Evolutionary conservation across 257 asterid genomes (phyloP).

Genomic region (Solanum piurae): DNA sequence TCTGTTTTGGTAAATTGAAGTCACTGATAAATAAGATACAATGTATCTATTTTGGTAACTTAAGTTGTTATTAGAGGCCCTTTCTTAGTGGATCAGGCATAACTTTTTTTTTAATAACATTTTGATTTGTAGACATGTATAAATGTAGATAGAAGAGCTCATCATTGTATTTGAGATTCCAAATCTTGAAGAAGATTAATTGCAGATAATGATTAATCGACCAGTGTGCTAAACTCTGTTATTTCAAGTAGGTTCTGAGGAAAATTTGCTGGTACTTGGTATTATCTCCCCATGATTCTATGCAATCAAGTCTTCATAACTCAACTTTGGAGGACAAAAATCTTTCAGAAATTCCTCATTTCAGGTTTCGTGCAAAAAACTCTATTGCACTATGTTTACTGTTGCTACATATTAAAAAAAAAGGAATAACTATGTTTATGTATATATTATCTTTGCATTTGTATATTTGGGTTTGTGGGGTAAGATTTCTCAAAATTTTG

Average conservation of each 20-base stretch:
- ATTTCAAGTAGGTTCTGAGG: slow-evolving; percentile 57
- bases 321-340: slow-evolving; percentile 91
- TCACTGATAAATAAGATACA: neutral
- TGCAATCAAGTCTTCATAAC: slow-evolving; percentile 97
- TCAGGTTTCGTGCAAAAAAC: slow-evolving; percentile 31
- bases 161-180: neutral
- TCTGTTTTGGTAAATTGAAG: neutral
- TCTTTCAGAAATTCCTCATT: slow-evolving; percentile 85
- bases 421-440: neutral
- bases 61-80: neutral
- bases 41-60: neutral
- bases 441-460: neutral
- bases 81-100: neutral
- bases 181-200: neutral
- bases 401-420: neutral
- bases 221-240: neutral
- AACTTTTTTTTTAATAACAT: neutral
- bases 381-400: slow-evolving; percentile 1
- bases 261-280: slow-evolving; percentile 96
- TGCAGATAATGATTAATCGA: neutral
- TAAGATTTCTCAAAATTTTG: neutral
- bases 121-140: neutral
- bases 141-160: neutral
- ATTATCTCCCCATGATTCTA: slow-evolving; percentile 82
- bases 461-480: neutral